Evolutionary conservation across 176 grass and related monocot species (phyloP).

Genomic region (Rhynchospora breviuscula): DNA sequence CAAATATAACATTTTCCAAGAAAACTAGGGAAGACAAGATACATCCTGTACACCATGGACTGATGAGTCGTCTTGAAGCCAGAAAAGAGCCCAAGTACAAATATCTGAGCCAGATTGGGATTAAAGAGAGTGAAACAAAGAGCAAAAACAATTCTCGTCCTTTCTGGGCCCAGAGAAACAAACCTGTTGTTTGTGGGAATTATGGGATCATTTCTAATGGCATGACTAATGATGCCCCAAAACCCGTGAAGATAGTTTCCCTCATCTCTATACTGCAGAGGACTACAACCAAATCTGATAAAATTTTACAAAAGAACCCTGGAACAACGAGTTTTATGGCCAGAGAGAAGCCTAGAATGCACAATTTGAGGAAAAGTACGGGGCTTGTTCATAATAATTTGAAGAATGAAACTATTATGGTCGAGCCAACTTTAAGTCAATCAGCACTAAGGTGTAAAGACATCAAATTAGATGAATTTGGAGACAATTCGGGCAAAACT

Average conservation of each 20-base stretch:
- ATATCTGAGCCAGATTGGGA: slow-evolving; percentile 69
- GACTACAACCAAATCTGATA: slow-evolving; percentile 35
- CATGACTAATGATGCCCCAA: slow-evolving; percentile 47
- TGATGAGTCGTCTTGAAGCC: slow-evolving; percentile 28
- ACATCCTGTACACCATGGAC: slow-evolving; percentile 8
- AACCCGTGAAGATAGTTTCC: slow-evolving; percentile 84
- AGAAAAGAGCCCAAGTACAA: slow-evolving; percentile 81
- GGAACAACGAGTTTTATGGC: not conserved
- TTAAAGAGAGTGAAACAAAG: slow-evolving; percentile 35
- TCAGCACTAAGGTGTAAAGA: not conserved
- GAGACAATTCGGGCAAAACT: slow-evolving; percentile 11
- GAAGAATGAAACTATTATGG: slow-evolving; percentile 1
- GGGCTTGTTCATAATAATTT: slow-evolving; percentile 5
- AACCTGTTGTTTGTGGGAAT: slow-evolving; percentile 43
- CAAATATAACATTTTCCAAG: slow-evolving; percentile 22
- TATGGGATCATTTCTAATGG: slow-evolving; percentile 63
- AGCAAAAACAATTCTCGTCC: slow-evolving; percentile 24
- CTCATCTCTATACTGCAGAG: slow-evolving; percentile 67
- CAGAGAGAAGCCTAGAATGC: not conserved
- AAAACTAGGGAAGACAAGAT: slow-evolving; percentile 27
- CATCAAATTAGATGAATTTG: not conserved
- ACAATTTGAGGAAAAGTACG: not conserved
- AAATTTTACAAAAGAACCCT: not conserved
- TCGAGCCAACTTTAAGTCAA: not conserved
- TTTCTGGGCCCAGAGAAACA: slow-evolving; percentile 27